Evolutionary conservation across 805 yeast genomes (phyloP).

Genomic region (Suhomyces faveliae): DNA sequence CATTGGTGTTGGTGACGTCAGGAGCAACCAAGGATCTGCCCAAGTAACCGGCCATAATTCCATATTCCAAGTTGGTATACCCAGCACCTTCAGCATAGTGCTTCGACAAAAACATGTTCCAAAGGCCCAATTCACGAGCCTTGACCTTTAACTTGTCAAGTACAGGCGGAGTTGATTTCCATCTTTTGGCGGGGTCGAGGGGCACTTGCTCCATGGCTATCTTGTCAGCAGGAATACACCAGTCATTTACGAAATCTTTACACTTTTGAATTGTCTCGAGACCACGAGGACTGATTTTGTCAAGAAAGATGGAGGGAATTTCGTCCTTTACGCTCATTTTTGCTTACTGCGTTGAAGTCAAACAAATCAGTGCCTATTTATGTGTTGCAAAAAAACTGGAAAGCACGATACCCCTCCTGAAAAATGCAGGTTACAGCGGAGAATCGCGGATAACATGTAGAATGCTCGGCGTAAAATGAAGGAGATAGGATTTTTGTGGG

Average conservation of each 20-base stretch:
- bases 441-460: neutral
- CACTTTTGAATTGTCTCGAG: constrained; percentile 38
- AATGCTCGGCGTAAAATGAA: neutral
- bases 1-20: constrained; percentile 57
- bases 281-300: constrained; percentile 35
- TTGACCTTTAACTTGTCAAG: constrained; percentile 51
- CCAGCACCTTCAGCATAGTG: constrained; percentile 54
- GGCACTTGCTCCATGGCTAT: constrained; percentile 41
- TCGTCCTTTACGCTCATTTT: constrained; percentile 27
- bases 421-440: neutral
- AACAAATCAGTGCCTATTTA: neutral
- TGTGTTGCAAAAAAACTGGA: neutral
- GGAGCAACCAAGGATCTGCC: constrained; percentile 57
- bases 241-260: constrained; percentile 53
- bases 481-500: neutral
- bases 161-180: constrained; percentile 48
- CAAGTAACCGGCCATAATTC: constrained; percentile 60
- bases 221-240: constrained; percentile 57
- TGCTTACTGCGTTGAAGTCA: neutral
- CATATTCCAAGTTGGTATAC: constrained; percentile 60
- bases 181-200: constrained; percentile 41
- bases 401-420: neutral
- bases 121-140: constrained; percentile 52
- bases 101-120: constrained; percentile 58
- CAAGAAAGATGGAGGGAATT: constrained; percentile 41